Evolutionary conservation across 352 stramenopile species (phyloP).

Genomic region (Pythium chondricola): DNA sequence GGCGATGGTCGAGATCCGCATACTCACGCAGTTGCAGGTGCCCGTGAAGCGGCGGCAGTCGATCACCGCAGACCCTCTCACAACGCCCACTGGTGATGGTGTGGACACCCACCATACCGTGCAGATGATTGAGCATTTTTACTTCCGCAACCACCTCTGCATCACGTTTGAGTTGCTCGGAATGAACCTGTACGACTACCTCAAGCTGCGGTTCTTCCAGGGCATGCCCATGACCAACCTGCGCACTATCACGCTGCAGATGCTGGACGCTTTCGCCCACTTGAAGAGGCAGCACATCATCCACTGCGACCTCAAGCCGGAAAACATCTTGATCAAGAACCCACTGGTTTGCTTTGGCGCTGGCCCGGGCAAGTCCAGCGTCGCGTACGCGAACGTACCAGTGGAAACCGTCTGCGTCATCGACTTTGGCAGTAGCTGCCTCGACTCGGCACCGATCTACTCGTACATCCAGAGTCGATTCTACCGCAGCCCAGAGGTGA

Average conservation of each 20-base stretch:
- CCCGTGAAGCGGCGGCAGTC: conserved; percentile 27
- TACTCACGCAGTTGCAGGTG: conserved; percentile 82
- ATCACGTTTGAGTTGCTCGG: conserved; percentile 96
- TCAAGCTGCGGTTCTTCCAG: conserved; percentile 94
- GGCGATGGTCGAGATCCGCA: conserved; percentile 93
- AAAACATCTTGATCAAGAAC: conserved; percentile 89
- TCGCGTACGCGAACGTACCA: conserved; percentile 48
- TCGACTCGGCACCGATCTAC: conserved; percentile 81
- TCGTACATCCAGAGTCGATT: conserved; percentile 98
- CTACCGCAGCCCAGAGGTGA: conserved; percentile 96
- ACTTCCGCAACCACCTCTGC: conserved; percentile 93
- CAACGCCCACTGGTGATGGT: too few relatives aligned
- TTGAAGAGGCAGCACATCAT: conserved; percentile 85
- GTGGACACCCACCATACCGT: conserved; percentile 75
- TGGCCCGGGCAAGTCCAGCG: conserved; percentile 58
- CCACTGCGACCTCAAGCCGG: conserved; percentile 98
- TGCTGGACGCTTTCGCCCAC: conserved; percentile 75
- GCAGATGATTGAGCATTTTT: conserved; percentile 90
- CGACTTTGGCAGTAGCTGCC: conserved; percentile 97
- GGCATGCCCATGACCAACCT: conserved; percentile 90
- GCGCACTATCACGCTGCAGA: conserved; percentile 82
- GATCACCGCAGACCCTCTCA: conserved; percentile 9
- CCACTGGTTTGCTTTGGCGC: conserved; percentile 50
- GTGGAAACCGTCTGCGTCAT: conserved; percentile 79
- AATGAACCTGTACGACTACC: conserved; percentile 95